Base-by-base conservation (phyloP, 306 rosid genomes). In the Fragaria nilgerrensis region DNA sequence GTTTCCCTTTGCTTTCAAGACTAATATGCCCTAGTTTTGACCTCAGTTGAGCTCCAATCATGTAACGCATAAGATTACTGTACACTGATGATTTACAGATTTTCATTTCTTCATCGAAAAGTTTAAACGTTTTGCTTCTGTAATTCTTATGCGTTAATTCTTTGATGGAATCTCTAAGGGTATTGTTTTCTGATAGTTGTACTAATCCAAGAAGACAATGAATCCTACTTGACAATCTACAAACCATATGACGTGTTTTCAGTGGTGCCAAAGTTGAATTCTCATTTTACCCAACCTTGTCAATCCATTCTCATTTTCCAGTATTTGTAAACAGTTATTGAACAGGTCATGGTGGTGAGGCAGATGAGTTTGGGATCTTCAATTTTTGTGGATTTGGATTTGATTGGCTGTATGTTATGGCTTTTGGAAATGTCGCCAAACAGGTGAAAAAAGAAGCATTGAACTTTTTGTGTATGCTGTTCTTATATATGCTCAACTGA, bases 341-440 rank as follows among this genome's bases (percentile, higher is more conserved):
- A 37, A 5, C 0, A 37, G 7, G 39, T 37, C 39, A 37, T 37
- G 39, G 39, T 37, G 39, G n/a, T n/a, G n/a, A n/a, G n/a, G n/a
- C n/a, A n/a, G n/a, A n/a, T n/a, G n/a, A n/a, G n/a, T n/a, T n/a
- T n/a, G n/a, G n/a, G n/a, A n/a, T n/a, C n/a, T n/a, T n/a, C n/a
- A n/a, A n/a, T n/a, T n/a, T n/a, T n/a, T n/a, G n/a, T n/a, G n/a
- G n/a, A n/a, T n/a, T n/a, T n/a, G n/a, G n/a, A n/a, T n/a, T n/a
- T n/a, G n/a, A n/a, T n/a, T n/a, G n/a, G n/a, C n/a, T n/a, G 82
- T 95, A 95, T 77, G 85, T 95, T 70, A 85, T 84, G 63, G 98
- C 98, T 82, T 95, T 95, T 66, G 55, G 97, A 76, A 95, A 90
- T 74, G 86, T 95, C 73, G 98, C 98, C 48, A 92, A 95, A 86